These are phyloP conservation scores for Termitomyces sp. DNA, from an alignment of 768 basidiomycete genomes.

Conservation along the genomic window DNA sequence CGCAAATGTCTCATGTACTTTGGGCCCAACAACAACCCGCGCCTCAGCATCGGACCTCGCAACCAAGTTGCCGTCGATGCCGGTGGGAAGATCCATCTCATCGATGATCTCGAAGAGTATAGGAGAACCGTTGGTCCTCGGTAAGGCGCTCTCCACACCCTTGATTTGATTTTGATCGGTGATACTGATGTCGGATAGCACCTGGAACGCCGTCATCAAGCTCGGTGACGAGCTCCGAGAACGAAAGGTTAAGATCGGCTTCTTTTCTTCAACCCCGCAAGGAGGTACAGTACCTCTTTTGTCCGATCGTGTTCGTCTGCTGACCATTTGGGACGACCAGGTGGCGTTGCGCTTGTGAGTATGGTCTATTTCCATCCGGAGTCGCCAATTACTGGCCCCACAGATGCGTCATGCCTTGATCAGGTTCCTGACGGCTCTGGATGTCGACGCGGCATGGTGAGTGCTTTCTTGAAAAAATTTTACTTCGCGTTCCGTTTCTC, in stretches of 20 bases:
- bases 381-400: constrained; percentile 5
- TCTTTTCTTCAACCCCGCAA: constrained; percentile 95
- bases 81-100: constrained; percentile 77
- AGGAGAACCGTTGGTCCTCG: constrained; percentile 63
- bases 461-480: constrained; percentile 21
- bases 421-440: constrained; percentile 73
- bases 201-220: constrained; percentile 79
- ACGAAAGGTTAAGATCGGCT: constrained; percentile 85
- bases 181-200: constrained; percentile 25
- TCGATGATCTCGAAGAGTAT: constrained; percentile 79
- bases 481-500: neutral
- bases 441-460: constrained; percentile 81
- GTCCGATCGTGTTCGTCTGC: neutral
- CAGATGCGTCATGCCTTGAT: constrained; percentile 94
- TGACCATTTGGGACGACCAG: constrained; percentile 32
- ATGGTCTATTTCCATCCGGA: constrained; percentile 13
- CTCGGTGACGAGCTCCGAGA: constrained; percentile 81
- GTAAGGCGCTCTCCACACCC: constrained; percentile 19
- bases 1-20: constrained; percentile 83
- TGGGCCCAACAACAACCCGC: constrained; percentile 79
- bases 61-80: constrained; percentile 89
- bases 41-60: constrained; percentile 73
- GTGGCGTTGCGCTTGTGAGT: constrained; percentile 89
- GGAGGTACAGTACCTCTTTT: constrained; percentile 51
- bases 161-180: constrained; percentile 3